These are phyloP conservation scores for Pseudogymnoascus sp. DNA, from an alignment of 2,329 filamentous ascomycete species.

Conservation along the genomic window DNA sequence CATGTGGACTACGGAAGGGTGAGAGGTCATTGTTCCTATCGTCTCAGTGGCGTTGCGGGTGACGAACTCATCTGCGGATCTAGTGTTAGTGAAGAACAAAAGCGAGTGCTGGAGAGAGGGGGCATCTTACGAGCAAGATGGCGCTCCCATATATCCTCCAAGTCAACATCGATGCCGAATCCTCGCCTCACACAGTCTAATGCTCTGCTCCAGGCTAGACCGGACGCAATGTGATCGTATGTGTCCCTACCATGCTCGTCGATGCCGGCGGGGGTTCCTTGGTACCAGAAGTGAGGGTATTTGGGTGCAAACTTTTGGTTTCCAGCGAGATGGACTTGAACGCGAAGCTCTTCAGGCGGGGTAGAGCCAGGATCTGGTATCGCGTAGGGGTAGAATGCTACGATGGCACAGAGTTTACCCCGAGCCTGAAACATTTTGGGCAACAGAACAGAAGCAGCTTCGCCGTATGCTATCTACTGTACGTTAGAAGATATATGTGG, in stretches of 20 bases:
- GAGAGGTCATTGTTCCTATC: constrained; percentile 55
- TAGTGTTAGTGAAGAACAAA: not conserved
- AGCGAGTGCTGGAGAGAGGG: not conserved
- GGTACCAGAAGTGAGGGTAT: constrained; percentile 12
- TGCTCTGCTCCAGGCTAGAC: constrained; percentile 64
- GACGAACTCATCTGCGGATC: constrained; percentile 43
- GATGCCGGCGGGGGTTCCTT: constrained; percentile 52
- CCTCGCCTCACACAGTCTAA: constrained; percentile 53
- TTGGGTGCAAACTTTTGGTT: constrained; percentile 11
- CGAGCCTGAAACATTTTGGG: constrained; percentile 32
- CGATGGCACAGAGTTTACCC: constrained; percentile 50
- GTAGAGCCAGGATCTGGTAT: constrained; percentile 43
- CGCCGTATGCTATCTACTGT: constrained; percentile 5
- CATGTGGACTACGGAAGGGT: constrained; percentile 63
- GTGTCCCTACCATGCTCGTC: constrained; percentile 64
- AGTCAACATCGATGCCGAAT: constrained; percentile 56
- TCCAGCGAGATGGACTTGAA: constrained; percentile 28
- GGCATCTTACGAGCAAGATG: constrained; percentile 51
- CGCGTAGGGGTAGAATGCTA: constrained; percentile 56
- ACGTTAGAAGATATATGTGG: not conserved
- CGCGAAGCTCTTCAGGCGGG: constrained; percentile 29
- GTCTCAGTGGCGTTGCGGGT: constrained; percentile 52
- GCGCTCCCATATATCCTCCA: constrained; percentile 60
- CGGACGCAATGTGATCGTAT: constrained; percentile 56
- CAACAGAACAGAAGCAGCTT: constrained; percentile 3